Percentiles rank a stretch among this genome's conserved stretches.
phyloP scores from a whole-genome alignment of 495 filamentous ascomycete genomes.

The Xylaria nigripes region DNA sequence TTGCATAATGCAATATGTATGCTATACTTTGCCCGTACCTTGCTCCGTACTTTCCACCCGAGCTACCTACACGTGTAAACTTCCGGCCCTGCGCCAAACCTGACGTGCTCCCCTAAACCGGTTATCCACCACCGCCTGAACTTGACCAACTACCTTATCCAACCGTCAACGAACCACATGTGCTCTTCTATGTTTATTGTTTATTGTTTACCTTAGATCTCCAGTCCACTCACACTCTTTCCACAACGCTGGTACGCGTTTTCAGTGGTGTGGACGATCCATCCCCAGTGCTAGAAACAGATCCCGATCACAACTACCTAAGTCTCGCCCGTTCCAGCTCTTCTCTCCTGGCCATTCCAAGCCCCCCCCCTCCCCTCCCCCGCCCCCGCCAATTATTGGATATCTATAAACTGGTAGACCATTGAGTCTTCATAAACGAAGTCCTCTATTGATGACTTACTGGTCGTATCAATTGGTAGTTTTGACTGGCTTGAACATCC shows the following conservation, averaged over 20 bases:
- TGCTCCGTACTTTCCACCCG: too few species aligned
- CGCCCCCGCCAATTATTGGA: background rate
- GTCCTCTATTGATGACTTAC: background rate
- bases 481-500: background rate
- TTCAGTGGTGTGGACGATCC: background rate
- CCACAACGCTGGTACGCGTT: background rate
- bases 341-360: background rate
- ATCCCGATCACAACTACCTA: background rate
- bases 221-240: background rate
- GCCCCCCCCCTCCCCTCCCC: background rate
- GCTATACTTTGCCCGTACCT: too few species aligned
- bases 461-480: background rate
- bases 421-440: background rate
- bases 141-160: background rate
- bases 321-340: background rate
- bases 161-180: background rate
- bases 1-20: too few species aligned
- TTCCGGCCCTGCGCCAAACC: background rate
- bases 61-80: too few species aligned
- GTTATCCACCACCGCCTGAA: too few species aligned
- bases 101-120: too few species aligned
- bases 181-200: background rate
- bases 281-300: background rate
- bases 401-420: background rate
- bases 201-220: background rate